Percentiles rank a stretch among this genome's conserved stretches.
Conservation (phyloP, 1,284 basidiomycete species). For the Cerrena zonata region DNA sequence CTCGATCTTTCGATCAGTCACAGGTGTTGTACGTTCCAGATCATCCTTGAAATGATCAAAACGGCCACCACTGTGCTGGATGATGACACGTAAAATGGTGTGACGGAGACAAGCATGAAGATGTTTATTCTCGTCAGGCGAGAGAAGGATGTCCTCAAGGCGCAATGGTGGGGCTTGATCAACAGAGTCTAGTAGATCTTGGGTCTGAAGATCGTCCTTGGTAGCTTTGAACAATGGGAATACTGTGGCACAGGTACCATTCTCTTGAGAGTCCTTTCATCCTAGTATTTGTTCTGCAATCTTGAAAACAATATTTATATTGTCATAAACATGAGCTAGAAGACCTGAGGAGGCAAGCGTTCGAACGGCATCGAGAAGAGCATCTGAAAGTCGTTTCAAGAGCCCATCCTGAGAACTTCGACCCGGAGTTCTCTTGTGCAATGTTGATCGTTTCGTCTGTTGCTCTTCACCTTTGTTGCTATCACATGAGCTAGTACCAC, state of each 20-base stretch:
- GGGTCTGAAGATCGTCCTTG: conserved; percentile 18
- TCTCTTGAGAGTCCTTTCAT: conserved; percentile 21
- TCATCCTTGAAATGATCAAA: conserved; percentile 23
- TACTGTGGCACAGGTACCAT: conserved; percentile 26
- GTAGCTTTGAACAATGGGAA: conserved; percentile 18
- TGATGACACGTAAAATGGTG: conserved; percentile 28
- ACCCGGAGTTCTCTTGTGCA: neutral
- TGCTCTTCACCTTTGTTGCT: neutral
- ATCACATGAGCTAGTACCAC: neutral
- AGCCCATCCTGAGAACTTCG: neutral
- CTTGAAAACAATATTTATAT: conserved; percentile 9
- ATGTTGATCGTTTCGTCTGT: neutral
- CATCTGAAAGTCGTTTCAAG: neutral
- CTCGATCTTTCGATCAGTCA: conserved; percentile 21
- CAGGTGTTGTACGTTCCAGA: conserved; percentile 15
- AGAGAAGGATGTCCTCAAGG: conserved; percentile 21
- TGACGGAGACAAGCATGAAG: conserved; percentile 22
- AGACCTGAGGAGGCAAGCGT: neutral
- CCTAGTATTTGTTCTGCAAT: too few species aligned
- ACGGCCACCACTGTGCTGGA: conserved; percentile 23
- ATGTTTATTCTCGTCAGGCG: conserved; percentile 13
- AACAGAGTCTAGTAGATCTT: conserved; percentile 15
- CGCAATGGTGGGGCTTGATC: conserved; percentile 19
- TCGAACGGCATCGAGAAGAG: neutral
- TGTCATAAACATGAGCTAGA: conserved; percentile 22